Evolutionary conservation across 2,329 filamentous ascomycete genomes (phyloP).

Genomic region (Trichoderma breve): DNA sequence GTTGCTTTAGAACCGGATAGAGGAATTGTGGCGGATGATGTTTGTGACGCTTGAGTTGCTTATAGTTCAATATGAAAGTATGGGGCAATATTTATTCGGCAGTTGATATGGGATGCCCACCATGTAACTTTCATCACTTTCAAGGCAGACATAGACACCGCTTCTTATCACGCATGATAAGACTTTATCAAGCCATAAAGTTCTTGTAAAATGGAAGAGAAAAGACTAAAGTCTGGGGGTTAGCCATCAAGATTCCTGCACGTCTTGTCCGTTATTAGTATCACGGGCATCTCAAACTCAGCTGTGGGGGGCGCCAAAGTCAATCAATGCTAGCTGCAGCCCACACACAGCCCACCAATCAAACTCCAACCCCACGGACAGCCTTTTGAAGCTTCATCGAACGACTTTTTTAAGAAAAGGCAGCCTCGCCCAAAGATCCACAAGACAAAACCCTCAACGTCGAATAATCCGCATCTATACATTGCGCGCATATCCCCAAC

Average conservation of each 20-base stretch:
- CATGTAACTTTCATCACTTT: neutral
- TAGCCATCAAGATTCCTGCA: neutral
- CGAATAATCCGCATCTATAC: neutral
- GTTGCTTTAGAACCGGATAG: neutral
- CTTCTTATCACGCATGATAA: neutral
- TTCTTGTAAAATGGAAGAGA: neutral
- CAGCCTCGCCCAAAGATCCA: neutral
- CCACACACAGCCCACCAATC: conserved; percentile 9
- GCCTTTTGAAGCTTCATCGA: neutral
- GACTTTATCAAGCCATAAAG: neutral
- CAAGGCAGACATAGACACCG: neutral
- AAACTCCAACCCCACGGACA: neutral
- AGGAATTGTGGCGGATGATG: neutral
- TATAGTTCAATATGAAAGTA: neutral
- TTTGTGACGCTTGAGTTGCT: neutral
- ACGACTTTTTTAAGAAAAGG: conserved; percentile 2
- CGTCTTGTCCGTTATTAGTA: neutral
- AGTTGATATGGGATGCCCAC: neutral
- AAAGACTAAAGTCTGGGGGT: neutral
- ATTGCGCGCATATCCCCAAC: conserved; percentile 29
- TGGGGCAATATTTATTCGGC: neutral
- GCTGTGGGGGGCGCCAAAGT: conserved; percentile 1
- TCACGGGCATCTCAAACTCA: neutral
- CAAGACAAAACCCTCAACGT: neutral
- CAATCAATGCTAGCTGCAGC: conserved; percentile 1